These are phyloP conservation scores for Auricularia auricula-judae DNA, from an alignment of 768 basidiomycete species.

Conservation along the genomic window DNA sequence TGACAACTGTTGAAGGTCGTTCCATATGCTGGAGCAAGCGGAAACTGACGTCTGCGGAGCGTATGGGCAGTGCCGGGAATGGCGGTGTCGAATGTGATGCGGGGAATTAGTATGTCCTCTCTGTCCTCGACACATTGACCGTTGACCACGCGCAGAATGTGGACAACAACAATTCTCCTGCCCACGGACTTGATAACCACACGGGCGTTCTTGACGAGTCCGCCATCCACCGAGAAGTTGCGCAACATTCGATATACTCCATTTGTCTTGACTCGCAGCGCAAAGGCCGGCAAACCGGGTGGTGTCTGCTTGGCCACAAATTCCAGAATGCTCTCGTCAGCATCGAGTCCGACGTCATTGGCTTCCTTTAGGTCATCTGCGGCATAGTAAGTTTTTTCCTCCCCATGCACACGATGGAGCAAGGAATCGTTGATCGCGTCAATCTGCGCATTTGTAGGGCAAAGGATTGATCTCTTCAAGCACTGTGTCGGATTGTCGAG, in stretches of 20 bases:
- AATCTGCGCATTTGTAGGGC: too few species aligned
- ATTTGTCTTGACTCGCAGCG: constrained; percentile 21
- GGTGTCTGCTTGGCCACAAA: constrained; percentile 1
- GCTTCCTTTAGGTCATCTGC: constrained; percentile 17
- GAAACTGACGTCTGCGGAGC: too few species aligned
- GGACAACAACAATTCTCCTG: constrained; percentile 10
- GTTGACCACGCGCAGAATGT: constrained; percentile 11
- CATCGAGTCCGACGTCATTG: constrained; percentile 9
- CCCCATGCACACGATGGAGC: constrained; percentile 16
- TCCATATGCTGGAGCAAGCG: constrained; percentile 6
- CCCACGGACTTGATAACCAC: constrained; percentile 23
- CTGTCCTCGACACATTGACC: constrained; percentile 4
- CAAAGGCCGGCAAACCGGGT: constrained; percentile 14
- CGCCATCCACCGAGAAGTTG: constrained; percentile 26
- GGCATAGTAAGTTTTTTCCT: constrained; percentile 12
- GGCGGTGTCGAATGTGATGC: constrained; percentile 14
- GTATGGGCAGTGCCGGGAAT: too few species aligned
- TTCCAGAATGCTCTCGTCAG: constrained; percentile 8
- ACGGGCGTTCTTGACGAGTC: constrained; percentile 30
- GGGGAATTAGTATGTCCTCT: constrained; percentile 18
- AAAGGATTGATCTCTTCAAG: too few species aligned
- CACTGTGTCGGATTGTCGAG: too few species aligned
- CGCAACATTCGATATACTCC: constrained; percentile 24
- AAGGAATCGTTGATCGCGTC: constrained; percentile 24
- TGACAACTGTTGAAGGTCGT: too few species aligned